A percentile compares a stretch with the other conserved stretches of the same genome.
phyloP scores from a whole-genome alignment of 305 asterid genomes.

The Fraxinus nigra region DNA sequence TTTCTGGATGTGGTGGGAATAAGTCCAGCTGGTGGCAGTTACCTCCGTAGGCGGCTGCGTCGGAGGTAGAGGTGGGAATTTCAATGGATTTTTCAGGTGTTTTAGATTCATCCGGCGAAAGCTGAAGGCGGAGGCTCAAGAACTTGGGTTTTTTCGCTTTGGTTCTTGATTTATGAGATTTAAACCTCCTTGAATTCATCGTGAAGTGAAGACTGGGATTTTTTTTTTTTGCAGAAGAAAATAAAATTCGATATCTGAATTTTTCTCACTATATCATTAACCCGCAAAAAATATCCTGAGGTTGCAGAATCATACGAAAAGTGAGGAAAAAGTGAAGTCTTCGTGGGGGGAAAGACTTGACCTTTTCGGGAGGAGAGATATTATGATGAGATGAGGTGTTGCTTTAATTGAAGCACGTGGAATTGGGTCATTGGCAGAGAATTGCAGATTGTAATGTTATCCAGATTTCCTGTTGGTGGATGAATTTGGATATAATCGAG shows the following conservation, averaged over 20 bases:
- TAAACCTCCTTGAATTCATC: conserved; percentile 36
- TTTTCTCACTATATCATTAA: background rate
- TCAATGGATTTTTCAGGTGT: conserved; percentile 1
- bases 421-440: conserved; percentile 21
- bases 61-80: conserved; percentile 7
- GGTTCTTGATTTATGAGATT: conserved; percentile 26
- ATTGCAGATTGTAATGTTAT: conserved; percentile 29
- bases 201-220: background rate
- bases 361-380: conserved; percentile 1
- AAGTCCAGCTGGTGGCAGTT: conserved; percentile 38
- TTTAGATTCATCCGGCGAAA: conserved; percentile 29
- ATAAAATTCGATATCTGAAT: background rate
- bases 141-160: conserved; percentile 58
- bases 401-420: conserved; percentile 43
- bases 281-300: background rate
- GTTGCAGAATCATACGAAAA: background rate
- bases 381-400: background rate
- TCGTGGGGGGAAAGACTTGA: conserved; percentile 20
- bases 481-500: background rate
- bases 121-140: conserved; percentile 68
- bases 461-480: conserved; percentile 43
- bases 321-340: conserved; percentile 26
- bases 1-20: conserved; percentile 38
- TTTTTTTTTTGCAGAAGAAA: background rate
- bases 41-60: background rate